These are phyloP conservation scores for Poa annua DNA, from an alignment of 176 grass and related monocot species.

Conservation along the genomic window DNA sequence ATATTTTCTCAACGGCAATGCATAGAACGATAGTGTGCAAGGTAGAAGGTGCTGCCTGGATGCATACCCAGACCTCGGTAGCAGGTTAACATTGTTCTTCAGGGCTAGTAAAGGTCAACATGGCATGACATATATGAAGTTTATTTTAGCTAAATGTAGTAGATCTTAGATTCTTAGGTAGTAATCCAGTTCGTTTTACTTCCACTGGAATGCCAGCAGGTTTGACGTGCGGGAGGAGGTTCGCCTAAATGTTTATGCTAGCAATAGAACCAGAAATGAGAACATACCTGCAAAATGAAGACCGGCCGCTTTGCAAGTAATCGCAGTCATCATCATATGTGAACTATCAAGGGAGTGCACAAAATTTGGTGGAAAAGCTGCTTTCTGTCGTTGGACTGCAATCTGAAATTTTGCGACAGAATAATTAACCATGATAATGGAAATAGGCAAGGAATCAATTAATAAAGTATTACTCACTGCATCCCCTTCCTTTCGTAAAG, in stretches of 20 bases:
- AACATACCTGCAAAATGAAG: conserved; percentile 88
- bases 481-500: conserved; percentile 68
- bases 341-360: conserved; percentile 97
- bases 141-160: neutral
- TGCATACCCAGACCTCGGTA: neutral
- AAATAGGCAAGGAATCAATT: neutral
- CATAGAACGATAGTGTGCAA: neutral
- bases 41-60: neutral
- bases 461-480: conserved; percentile 53
- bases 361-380: conserved; percentile 96
- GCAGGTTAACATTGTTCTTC: neutral
- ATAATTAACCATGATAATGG: conserved; percentile 34
- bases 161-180: neutral
- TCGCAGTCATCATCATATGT: conserved; percentile 99
- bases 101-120: conserved; percentile 12
- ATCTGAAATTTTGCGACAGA: conserved; percentile 56
- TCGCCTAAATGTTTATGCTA: conserved; percentile 22
- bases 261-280: conserved; percentile 13
- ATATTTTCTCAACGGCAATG: neutral
- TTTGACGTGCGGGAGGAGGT: neutral
- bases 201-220: neutral
- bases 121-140: neutral
- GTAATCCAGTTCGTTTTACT: neutral
- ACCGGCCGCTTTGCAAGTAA: conserved; percentile 76
- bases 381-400: conserved; percentile 68